Percentiles rank a stretch among this genome's conserved stretches.
phyloP scores from a whole-genome alignment of 2,329 filamentous ascomycete species.

The Clarireedia monteithiana region DNA sequence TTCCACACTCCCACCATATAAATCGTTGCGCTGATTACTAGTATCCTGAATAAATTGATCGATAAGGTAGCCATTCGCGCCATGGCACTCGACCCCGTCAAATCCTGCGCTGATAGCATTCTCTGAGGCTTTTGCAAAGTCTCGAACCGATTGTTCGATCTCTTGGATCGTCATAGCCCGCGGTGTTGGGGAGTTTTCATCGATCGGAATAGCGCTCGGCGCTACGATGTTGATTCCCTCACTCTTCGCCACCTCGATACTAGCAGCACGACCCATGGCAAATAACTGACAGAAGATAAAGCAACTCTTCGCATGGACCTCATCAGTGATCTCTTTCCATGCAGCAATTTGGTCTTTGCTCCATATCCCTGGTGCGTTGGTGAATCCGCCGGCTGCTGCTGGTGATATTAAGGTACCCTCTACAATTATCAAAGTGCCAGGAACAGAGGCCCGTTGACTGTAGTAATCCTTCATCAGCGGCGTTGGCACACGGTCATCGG shows the following conservation, averaged over 20 bases:
- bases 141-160: slow-evolving; percentile 16
- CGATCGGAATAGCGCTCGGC: not conserved
- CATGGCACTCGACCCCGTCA: too few species aligned
- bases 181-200: slow-evolving; percentile 8
- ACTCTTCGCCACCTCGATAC: too few species aligned
- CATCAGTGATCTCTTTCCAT: slow-evolving; percentile 54
- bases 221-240: too few species aligned
- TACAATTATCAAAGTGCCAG: too few species aligned
- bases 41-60: slow-evolving; percentile 23
- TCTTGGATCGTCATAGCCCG: slow-evolving; percentile 15
- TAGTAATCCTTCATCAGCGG: too few species aligned
- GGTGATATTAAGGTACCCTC: too few species aligned
- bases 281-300: too few species aligned
- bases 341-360: slow-evolving; percentile 45
- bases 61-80: slow-evolving; percentile 23
- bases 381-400: slow-evolving; percentile 33
- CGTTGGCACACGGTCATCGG: too few species aligned
- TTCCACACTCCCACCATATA: slow-evolving; percentile 23
- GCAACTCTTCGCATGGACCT: slow-evolving; percentile 40
- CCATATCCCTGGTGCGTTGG: slow-evolving; percentile 50
- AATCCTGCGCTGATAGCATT: too few species aligned
- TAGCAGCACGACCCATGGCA: too few species aligned
- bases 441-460: too few species aligned
- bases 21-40: slow-evolving; percentile 19
- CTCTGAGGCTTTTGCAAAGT: slow-evolving; percentile 7